Percentiles rank a stretch among this genome's conserved stretches.
phyloP scores from a whole-genome alignment of 495 filamentous ascomycete species.

The Talaromyces nanjingensis region DNA sequence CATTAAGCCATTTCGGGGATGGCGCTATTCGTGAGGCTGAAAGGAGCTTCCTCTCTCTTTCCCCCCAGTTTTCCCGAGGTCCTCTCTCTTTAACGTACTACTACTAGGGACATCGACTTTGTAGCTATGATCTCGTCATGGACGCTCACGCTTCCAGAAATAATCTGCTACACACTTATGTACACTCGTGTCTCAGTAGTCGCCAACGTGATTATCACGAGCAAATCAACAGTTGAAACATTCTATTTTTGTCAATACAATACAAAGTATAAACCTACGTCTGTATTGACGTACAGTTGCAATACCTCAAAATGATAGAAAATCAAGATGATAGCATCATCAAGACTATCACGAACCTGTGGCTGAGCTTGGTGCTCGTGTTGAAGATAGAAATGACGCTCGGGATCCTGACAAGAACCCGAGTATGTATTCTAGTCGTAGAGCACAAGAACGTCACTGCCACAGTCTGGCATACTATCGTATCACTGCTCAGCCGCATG shows the following conservation, averaged over 20 bases:
- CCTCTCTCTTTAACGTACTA: background rate
- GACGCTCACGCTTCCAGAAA: background rate
- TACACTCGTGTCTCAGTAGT: constrained; percentile 5
- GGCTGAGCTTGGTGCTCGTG: background rate
- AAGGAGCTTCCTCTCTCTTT: background rate
- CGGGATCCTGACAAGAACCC: background rate
- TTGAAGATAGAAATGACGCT: background rate
- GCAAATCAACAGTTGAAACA: background rate
- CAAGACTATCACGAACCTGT: background rate
- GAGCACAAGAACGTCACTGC: background rate
- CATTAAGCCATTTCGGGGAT: background rate
- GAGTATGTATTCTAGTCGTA: background rate
- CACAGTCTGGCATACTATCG: background rate
- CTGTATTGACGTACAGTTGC: background rate
- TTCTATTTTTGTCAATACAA: background rate
- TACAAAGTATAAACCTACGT: background rate
- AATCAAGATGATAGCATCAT: background rate
- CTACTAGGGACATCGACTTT: background rate
- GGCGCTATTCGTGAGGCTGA: background rate
- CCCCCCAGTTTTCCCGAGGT: background rate
- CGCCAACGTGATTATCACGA: background rate
- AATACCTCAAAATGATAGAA: background rate
- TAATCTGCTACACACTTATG: background rate
- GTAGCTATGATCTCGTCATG: background rate
- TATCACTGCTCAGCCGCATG: constrained; percentile 2